A percentile compares a stretch with the other conserved stretches of the same genome.
Evolutionary conservation across 2,329 filamentous ascomycete genomes (phyloP).

Genomic region (Trichoderma afroharzianum): DNA sequence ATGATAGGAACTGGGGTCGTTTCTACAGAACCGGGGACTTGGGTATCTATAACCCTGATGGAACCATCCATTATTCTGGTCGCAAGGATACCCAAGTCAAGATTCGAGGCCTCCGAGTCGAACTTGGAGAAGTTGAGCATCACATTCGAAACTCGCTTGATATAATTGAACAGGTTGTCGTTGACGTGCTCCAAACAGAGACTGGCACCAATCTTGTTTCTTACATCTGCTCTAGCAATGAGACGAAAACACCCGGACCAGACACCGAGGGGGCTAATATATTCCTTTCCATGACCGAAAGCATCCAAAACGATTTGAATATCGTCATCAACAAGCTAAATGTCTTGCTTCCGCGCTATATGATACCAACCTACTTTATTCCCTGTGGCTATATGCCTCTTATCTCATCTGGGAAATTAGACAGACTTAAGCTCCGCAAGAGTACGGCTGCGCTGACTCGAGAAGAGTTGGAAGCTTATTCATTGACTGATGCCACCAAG

Average conservation of each 20-base stretch:
- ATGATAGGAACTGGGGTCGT: background rate
- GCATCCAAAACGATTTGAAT: background rate
- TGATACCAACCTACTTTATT: constrained; percentile 14
- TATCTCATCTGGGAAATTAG: constrained; percentile 13
- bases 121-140: constrained; percentile 16
- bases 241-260: background rate
- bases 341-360: constrained; percentile 8
- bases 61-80: background rate
- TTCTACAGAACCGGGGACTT: constrained; percentile 15
- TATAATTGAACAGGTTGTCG: background rate
- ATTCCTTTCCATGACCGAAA: background rate
- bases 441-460: background rate
- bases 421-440: constrained; percentile 1
- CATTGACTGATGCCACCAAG: constrained; percentile 1
- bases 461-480: constrained; percentile 8
- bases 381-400: constrained; percentile 15
- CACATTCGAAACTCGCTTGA: background rate
- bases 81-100: constrained; percentile 18
- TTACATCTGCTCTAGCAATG: constrained; percentile 9
- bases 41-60: constrained; percentile 7
- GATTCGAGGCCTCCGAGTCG: constrained; percentile 17
- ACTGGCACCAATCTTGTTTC: constrained; percentile 2
- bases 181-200: constrained; percentile 7
- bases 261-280: background rate
- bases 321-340: background rate